phyloP scores from a whole-genome alignment of 805 yeast genomes.

The Saccharomycopsis selenospora region DNA sequence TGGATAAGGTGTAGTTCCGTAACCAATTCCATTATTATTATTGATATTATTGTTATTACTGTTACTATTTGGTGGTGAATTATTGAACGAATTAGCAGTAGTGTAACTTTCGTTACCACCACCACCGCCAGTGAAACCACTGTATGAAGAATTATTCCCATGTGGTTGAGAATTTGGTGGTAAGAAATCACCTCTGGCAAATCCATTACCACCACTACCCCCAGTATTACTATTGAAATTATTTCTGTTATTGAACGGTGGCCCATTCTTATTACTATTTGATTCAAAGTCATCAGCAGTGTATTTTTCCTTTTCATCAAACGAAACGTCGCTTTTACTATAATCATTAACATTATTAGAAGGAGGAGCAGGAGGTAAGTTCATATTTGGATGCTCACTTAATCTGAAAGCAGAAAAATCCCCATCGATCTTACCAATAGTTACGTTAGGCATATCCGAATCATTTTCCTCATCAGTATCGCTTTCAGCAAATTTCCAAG shows the following conservation, averaged over 20 bases:
- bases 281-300: conserved; percentile 13
- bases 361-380: conserved; percentile 7
- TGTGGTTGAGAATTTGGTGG: conserved; percentile 8
- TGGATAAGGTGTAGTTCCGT: conserved; percentile 13
- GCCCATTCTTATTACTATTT: conserved; percentile 8
- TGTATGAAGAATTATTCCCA: neutral
- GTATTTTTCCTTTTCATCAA: conserved; percentile 2
- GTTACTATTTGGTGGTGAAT: neutral
- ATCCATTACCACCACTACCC: conserved; percentile 19
- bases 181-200: conserved; percentile 14
- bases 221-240: conserved; percentile 10
- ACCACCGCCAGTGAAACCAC: neutral
- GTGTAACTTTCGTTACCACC: conserved; percentile 7
- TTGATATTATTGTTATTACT: neutral
- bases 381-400: neutral
- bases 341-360: neutral
- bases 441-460: conserved; percentile 11
- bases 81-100: conserved; percentile 2
- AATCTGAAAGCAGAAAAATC: conserved; percentile 5
- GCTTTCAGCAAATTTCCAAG: conserved; percentile 24
- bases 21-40: neutral
- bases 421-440: conserved; percentile 13
- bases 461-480: conserved; percentile 17
- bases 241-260: neutral
- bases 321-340: conserved; percentile 4